Conservation (phyloP, 306 rosid genomes). For the Lithocarpus polystachyus region DNA sequence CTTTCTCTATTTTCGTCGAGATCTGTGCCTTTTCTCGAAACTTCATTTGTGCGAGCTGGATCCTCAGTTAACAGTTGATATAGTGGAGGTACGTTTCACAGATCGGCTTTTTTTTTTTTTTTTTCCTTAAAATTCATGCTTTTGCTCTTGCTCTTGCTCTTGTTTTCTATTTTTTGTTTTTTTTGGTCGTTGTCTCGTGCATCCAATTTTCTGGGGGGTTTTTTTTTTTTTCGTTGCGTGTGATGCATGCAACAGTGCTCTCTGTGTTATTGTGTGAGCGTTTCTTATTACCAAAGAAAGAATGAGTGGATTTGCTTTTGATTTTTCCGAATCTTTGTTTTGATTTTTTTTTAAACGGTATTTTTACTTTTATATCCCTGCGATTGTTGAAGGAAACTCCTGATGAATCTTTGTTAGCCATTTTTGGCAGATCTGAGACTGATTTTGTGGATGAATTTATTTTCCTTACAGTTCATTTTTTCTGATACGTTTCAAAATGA, state of each 20-base stretch:
- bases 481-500: neutral
- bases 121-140: slow-evolving; percentile 5
- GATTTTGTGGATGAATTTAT: slow-evolving; percentile 6
- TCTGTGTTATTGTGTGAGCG: neutral
- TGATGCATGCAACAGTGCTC: neutral
- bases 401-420: neutral
- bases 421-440: slow-evolving; percentile 34
- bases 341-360: neutral
- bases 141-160: slow-evolving; percentile 8
- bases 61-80: neutral
- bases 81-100: slow-evolving; percentile 32
- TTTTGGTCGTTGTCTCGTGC: neutral
- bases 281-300: neutral
- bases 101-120: no score
- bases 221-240: neutral
- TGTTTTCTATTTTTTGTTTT: neutral
- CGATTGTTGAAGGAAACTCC: slow-evolving; percentile 16
- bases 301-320: neutral
- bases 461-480: slow-evolving; percentile 3
- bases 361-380: neutral
- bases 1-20: slow-evolving; percentile 22
- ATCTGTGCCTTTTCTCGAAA: slow-evolving; percentile 30
- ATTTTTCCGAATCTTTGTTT: neutral
- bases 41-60: neutral
- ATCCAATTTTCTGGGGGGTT: slow-evolving; percentile 18